Conservation (phyloP, 75 land plant species). For the Pinus taeda region DNA sequence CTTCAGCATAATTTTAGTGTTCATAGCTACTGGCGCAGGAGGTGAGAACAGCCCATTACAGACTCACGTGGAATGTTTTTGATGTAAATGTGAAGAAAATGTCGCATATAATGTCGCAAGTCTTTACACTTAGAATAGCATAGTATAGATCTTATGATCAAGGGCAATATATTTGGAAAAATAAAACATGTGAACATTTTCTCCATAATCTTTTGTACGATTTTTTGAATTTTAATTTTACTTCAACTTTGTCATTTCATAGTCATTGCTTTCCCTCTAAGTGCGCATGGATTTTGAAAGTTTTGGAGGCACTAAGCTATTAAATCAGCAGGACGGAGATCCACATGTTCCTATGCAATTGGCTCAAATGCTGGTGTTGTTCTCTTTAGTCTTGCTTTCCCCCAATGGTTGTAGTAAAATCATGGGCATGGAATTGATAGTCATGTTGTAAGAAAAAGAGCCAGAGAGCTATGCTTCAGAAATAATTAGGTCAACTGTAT, state of each 20-base stretch:
- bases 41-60: not conserved
- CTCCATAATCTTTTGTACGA: too few relatives aligned
- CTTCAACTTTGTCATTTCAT: not conserved
- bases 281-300: not conserved
- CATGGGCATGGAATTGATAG: not conserved
- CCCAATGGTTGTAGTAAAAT: not conserved
- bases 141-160: not conserved
- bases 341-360: too few relatives aligned
- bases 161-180: not conserved
- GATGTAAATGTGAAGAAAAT: not conserved
- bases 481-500: not conserved
- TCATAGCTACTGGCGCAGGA: not conserved
- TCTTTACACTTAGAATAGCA: not conserved
- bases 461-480: not conserved
- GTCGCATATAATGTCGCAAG: not conserved
- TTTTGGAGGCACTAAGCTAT: too few relatives aligned
- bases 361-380: too few relatives aligned
- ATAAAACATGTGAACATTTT: not conserved
- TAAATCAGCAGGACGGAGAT: too few relatives aligned
- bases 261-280: not conserved
- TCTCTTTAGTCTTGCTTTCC: not conserved
- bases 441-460: not conserved
- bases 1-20: not conserved
- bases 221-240: not conserved
- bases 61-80: not conserved